These are phyloP conservation scores for Fusarium oxysporum DNA, from an alignment of 2,329 filamentous ascomycete genomes.

Conservation along the genomic window DNA sequence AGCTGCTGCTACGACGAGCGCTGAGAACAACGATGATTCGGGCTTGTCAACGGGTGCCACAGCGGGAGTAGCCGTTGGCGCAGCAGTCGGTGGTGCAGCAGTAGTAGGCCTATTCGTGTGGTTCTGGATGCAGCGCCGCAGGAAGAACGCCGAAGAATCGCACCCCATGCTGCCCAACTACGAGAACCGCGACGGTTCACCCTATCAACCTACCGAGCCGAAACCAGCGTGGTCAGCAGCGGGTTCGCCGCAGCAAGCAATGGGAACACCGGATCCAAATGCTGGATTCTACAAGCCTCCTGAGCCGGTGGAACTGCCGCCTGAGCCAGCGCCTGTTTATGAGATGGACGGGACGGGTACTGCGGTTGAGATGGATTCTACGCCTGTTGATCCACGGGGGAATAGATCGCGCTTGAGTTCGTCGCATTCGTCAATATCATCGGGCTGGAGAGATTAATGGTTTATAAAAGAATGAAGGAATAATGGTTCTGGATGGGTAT, in stretches of 20 bases:
- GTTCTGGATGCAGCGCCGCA: slow-evolving; percentile 47
- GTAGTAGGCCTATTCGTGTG: slow-evolving; percentile 41
- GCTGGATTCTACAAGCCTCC: slow-evolving; percentile 16
- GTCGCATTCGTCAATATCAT: neutral
- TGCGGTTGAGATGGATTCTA: slow-evolving; percentile 30
- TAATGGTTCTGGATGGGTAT: slow-evolving; percentile 21
- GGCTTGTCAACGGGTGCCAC: slow-evolving; percentile 52
- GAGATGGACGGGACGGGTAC: slow-evolving; percentile 43
- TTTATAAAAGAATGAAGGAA: neutral
- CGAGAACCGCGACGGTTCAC: slow-evolving; percentile 28
- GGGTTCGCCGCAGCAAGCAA: slow-evolving; percentile 8
- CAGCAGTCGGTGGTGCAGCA: slow-evolving; percentile 46
- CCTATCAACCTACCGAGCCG: slow-evolving; percentile 38
- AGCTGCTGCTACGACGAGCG: neutral
- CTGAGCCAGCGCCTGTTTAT: slow-evolving; percentile 18
- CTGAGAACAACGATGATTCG: slow-evolving; percentile 1
- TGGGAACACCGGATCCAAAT: slow-evolving; percentile 12
- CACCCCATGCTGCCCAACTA: slow-evolving; percentile 48
- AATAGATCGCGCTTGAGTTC: neutral
- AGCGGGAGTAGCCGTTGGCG: slow-evolving; percentile 56
- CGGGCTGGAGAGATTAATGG: neutral
- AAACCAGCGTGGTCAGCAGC: slow-evolving; percentile 31
- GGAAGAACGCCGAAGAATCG: slow-evolving; percentile 44
- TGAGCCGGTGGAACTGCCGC: slow-evolving; percentile 25
- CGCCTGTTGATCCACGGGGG: slow-evolving; percentile 6